These are phyloP conservation scores for Nematodospora valgi DNA, from an alignment of 805 yeast genomes.

Conservation along the genomic window DNA sequence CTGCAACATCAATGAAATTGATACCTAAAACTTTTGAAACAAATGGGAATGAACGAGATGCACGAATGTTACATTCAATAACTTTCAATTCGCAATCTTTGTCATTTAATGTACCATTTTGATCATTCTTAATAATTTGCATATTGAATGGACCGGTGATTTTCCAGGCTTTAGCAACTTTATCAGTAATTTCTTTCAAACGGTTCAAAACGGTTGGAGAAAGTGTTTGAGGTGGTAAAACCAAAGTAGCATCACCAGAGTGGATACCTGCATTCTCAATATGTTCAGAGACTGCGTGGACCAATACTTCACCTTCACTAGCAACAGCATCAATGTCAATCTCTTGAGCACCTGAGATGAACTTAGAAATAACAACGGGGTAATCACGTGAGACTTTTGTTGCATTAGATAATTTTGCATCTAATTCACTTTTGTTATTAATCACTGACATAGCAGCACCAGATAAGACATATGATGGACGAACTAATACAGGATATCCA, in stretches of 20 bases:
- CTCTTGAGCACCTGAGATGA: slow-evolving; percentile 93
- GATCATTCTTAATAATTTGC: slow-evolving; percentile 85
- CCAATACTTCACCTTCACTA: slow-evolving; percentile 77
- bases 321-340: slow-evolving; percentile 98
- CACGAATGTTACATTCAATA: slow-evolving; percentile 97
- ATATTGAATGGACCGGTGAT: slow-evolving; percentile 98
- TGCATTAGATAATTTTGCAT: slow-evolving; percentile 78
- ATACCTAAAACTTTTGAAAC: slow-evolving; percentile 95
- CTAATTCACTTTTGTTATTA: slow-evolving; percentile 73
- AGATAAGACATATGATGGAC: slow-evolving; percentile 95
- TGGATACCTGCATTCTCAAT: slow-evolving; percentile 99
- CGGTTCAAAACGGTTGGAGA: slow-evolving; percentile 64
- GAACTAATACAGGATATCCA: slow-evolving; percentile 91
- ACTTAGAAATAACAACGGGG: slow-evolving; percentile 96
- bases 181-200: slow-evolving; percentile 83
- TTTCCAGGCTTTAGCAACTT: slow-evolving; percentile 91
- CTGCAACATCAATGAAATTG: slow-evolving; percentile 93
- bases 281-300: slow-evolving; percentile 96
- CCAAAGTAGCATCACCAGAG: slow-evolving; percentile 96
- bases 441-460: slow-evolving; percentile 99
- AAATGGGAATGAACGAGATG: slow-evolving; percentile 98
- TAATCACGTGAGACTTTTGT: slow-evolving; percentile 92
- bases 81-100: slow-evolving; percentile 74
- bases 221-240: slow-evolving; percentile 85
- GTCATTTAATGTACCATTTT: slow-evolving; percentile 53